Conservation (phyloP, 768 basidiomycete genomes). For the Terana coerulea region DNA sequence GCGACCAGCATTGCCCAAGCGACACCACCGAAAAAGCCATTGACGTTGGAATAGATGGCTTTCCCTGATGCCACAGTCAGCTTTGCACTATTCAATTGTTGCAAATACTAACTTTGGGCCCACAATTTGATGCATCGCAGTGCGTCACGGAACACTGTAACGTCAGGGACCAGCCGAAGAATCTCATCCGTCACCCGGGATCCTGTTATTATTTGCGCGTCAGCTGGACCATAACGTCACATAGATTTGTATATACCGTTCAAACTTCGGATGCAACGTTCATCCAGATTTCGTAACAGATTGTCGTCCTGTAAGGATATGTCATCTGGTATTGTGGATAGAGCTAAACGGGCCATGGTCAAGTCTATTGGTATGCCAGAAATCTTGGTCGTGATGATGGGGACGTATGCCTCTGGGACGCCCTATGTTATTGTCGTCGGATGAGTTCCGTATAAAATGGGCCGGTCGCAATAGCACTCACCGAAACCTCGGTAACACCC, state of each 20-base stretch:
- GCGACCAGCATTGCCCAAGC: slow-evolving; percentile 99
- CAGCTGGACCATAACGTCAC: neutral
- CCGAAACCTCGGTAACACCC: slow-evolving; percentile 85
- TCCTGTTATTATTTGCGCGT: slow-evolving; percentile 43
- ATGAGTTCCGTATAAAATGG: too few relatives aligned
- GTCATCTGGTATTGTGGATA: slow-evolving; percentile 89
- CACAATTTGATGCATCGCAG: slow-evolving; percentile 95
- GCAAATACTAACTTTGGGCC: slow-evolving; percentile 82
- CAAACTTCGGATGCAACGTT: slow-evolving; percentile 91
- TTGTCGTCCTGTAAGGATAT: slow-evolving; percentile 89
- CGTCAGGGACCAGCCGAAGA: slow-evolving; percentile 89
- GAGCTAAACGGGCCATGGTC: slow-evolving; percentile 83
- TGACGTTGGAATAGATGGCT: slow-evolving; percentile 97
- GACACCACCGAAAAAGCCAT: slow-evolving; percentile 96
- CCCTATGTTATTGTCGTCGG: slow-evolving; percentile 71
- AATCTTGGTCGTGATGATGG: slow-evolving; percentile 90
- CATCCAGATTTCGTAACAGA: slow-evolving; percentile 88
- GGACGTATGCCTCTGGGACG: slow-evolving; percentile 95
- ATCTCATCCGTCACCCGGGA: slow-evolving; percentile 97
- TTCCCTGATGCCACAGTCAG: slow-evolving; percentile 50
- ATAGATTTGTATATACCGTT: slow-evolving; percentile 51
- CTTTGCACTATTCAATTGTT: neutral
- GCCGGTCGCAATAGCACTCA: slow-evolving; percentile 38
- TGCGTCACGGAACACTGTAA: slow-evolving; percentile 90
- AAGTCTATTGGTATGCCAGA: slow-evolving; percentile 92